Base-by-base conservation (phyloP, 164 flowering plant genomes). In the Nymphaea colorata region DNA sequence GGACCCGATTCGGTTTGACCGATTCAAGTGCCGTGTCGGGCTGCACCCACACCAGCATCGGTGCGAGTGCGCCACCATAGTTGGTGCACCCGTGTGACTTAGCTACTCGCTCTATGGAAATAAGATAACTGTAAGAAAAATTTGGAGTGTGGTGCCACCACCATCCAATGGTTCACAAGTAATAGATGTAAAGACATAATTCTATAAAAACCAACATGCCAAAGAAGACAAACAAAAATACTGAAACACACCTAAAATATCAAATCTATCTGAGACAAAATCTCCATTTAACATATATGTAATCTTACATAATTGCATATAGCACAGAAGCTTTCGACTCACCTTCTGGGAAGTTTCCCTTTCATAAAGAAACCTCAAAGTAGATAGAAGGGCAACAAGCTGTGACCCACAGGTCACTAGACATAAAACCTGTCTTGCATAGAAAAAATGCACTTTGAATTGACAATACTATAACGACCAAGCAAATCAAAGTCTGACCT, bases 361-460 rank as follows among this genome's bases (percentile, higher is more conserved):
- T 75, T 87, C 92, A 73, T 85, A 89, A 42, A 90, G 84, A 76
- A 78, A 71, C 74, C 85, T 88, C 51, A 94, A 80, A 69, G 91
- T 79, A 44, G 99, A 90, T 64, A 91, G 82, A 76, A 94, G 88
- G 43, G 79, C 84, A 15, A 78, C 84, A 55, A 88, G 87, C 57
- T 98, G 88, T 65, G 91, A 80, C 72, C 96, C 89, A 82, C 96
- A 90, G 14, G 96, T 81, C 55, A 90, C 99, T 94, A 87, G 42
- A 80, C 62, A 76, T 36, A 25, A 62, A 61, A 36, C 8, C 16
- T n/a, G 12, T 12, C 55, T 47, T 7, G 16, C 11, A 61, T 61
- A 61, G 8, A 3, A 61, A 61, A 61, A 4, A 5, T n/a, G 36
- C 36, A 25, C 1, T 25, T 25, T n/a, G 6, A n/a, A 17, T 6